These are phyloP conservation scores for Nepenthes alata DNA, from an alignment of 179 eudicot genomes.

Conservation along the genomic window DNA sequence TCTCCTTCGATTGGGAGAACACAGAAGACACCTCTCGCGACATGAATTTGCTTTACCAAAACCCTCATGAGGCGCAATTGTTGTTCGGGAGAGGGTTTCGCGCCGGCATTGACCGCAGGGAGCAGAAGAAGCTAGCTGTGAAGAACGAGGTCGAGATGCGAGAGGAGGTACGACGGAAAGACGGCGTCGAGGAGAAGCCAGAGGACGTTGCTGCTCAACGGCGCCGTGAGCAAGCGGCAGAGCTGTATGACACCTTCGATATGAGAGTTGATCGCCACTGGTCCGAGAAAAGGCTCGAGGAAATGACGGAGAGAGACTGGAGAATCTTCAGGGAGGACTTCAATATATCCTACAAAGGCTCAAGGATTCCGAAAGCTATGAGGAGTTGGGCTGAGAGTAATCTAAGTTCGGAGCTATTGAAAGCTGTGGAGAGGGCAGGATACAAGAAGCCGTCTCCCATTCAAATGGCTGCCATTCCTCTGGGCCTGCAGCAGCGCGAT, in stretches of 20 bases:
- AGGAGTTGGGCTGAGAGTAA: constrained; percentile 82
- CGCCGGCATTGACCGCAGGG: constrained; percentile 80
- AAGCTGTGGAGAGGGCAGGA: constrained; percentile 79
- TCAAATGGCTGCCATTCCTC: constrained; percentile 81
- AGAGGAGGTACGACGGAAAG: constrained; percentile 72
- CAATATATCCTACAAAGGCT: constrained; percentile 77
- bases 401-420: constrained; percentile 51
- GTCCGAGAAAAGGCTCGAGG: constrained; percentile 79
- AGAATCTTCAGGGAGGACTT: constrained; percentile 85
- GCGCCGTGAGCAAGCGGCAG: constrained; percentile 65
- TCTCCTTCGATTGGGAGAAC: constrained; percentile 91
- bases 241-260: constrained; percentile 58
- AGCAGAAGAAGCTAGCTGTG: constrained; percentile 84
- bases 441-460: constrained; percentile 82
- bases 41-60: constrained; percentile 69
- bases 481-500: constrained; percentile 81
- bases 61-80: constrained; percentile 80
- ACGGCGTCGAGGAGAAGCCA: constrained; percentile 54
- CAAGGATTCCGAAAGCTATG: constrained; percentile 75
- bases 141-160: constrained; percentile 71
- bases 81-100: constrained; percentile 81
- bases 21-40: constrained; percentile 85
- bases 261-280: constrained; percentile 87
- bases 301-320: constrained; percentile 95
- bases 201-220: constrained; percentile 61